A percentile compares a stretch with the other conserved stretches of the same genome.
These are phyloP conservation scores for Pleurozium schreberi DNA, from an alignment of 225 moss, liverwort and hornwort species.

Conservation along the genomic window DNA sequence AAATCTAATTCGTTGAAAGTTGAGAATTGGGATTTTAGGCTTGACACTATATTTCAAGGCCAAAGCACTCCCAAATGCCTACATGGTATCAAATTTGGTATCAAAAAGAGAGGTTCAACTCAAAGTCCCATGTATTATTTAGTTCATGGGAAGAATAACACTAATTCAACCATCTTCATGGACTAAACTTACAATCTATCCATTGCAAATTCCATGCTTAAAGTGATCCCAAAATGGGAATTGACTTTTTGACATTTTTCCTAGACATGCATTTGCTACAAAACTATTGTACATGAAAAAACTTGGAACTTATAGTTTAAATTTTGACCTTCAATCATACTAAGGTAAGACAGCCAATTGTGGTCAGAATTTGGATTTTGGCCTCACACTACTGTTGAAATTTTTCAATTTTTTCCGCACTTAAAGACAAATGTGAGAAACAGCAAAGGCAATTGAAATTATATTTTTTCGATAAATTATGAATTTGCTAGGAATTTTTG, in stretches of 20 bases:
- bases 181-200: background rate
- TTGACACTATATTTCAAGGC: background rate
- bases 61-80: background rate
- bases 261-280: accelerated
- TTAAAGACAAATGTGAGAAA: too few species aligned
- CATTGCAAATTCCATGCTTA: background rate
- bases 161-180: background rate
- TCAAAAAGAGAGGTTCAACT: background rate
- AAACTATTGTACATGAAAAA: background rate
- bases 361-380: too few species aligned
- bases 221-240: background rate
- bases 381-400: too few species aligned
- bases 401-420: too few species aligned
- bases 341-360: too few species aligned
- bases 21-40: background rate
- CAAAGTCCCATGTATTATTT: background rate
- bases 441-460: too few species aligned
- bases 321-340: background rate
- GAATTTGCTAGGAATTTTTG: too few species aligned
- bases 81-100: background rate
- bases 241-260: background rate
- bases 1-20: background rate
- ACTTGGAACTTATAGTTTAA: background rate
- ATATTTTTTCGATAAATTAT: too few species aligned
- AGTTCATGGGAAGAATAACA: background rate